Conservation (phyloP, 345 rosid genomes). For the Lumnitzera racemosa region DNA sequence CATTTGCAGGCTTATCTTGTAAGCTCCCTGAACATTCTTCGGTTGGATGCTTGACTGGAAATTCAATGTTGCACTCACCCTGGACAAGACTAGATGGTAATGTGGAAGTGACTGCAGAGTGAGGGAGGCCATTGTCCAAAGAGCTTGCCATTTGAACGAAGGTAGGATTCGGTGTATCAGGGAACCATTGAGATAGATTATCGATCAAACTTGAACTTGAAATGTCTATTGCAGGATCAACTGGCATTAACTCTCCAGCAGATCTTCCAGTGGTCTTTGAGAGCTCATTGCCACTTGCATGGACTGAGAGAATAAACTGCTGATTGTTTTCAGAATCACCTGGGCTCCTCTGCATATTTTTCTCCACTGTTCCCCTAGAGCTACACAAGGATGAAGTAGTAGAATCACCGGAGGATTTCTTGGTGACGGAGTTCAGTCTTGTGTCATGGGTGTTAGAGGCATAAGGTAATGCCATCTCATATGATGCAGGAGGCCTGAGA, state of each 20-base stretch:
- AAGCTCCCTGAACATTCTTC: constrained; percentile 12
- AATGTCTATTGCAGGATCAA: constrained; percentile 30
- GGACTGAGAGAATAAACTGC: constrained; percentile 7
- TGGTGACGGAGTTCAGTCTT: neutral
- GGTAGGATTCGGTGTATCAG: constrained; percentile 31
- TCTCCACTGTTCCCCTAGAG: constrained; percentile 13
- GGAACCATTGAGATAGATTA: constrained; percentile 46
- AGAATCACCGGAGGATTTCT: constrained; percentile 8
- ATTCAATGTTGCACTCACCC: constrained; percentile 20
- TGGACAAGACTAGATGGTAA: constrained; percentile 15
- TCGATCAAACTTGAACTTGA: constrained; percentile 37
- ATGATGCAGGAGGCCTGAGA: constrained; percentile 18
- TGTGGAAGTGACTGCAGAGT: constrained; percentile 13
- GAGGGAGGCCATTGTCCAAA: constrained; percentile 15
- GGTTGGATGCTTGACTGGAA: constrained; percentile 13
- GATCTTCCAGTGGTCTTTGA: constrained; percentile 17
- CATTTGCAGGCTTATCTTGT: constrained; percentile 16
- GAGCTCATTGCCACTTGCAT: constrained; percentile 13
- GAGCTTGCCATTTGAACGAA: constrained; percentile 12
- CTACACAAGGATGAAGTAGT: constrained; percentile 10
- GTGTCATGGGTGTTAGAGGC: neutral
- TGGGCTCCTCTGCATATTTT: constrained; percentile 4
- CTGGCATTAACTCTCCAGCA: constrained; percentile 25
- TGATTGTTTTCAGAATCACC: constrained; percentile 12
- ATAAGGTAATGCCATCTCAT: constrained; percentile 4